Conservation (phyloP, 2,329 filamentous ascomycete species). For the Blastomyces emzantsi region DNA sequence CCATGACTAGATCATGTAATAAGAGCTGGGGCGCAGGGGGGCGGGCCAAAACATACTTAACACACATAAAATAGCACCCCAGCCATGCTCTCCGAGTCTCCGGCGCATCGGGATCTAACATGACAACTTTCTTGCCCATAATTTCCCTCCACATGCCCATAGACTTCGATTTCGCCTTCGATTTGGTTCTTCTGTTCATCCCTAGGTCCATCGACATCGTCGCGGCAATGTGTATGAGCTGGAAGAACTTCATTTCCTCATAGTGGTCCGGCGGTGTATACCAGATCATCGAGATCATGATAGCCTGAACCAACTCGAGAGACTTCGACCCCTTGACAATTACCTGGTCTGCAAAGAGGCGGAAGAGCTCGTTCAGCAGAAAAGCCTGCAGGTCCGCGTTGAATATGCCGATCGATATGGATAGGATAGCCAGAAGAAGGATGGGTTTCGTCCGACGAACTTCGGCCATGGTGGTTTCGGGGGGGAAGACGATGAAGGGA, state of each 20-base stretch:
- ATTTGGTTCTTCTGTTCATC: conserved; percentile 50
- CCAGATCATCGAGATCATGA: conserved; percentile 70
- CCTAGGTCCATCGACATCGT: conserved; percentile 79
- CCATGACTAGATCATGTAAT: background rate
- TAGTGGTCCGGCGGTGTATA: conserved; percentile 75
- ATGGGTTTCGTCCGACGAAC: conserved; percentile 51
- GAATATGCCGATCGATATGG: conserved; percentile 45
- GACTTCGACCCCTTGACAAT: conserved; percentile 70
- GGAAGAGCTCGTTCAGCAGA: conserved; percentile 61
- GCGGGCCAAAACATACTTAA: conserved; percentile 34
- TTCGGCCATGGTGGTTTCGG: conserved; percentile 45
- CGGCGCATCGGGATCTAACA: conserved; percentile 43
- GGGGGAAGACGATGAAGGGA: conserved; percentile 50
- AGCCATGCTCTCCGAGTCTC: conserved; percentile 53
- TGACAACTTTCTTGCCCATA: conserved; percentile 29
- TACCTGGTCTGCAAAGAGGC: conserved; percentile 63
- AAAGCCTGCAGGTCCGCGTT: conserved; percentile 49
- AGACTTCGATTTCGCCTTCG: conserved; percentile 28
- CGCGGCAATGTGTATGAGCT: conserved; percentile 70
- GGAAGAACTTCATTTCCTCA: conserved; percentile 84
- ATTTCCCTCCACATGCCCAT: conserved; percentile 32
- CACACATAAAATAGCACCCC: conserved; percentile 52
- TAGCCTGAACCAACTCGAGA: conserved; percentile 70
- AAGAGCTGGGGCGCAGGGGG: background rate
- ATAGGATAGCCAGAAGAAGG: conserved; percentile 51